Percentiles rank a stretch among this genome's conserved stretches.
Evolutionary conservation across 345 rosid species (phyloP).

Genomic region (Aurinia saxatilis): DNA sequence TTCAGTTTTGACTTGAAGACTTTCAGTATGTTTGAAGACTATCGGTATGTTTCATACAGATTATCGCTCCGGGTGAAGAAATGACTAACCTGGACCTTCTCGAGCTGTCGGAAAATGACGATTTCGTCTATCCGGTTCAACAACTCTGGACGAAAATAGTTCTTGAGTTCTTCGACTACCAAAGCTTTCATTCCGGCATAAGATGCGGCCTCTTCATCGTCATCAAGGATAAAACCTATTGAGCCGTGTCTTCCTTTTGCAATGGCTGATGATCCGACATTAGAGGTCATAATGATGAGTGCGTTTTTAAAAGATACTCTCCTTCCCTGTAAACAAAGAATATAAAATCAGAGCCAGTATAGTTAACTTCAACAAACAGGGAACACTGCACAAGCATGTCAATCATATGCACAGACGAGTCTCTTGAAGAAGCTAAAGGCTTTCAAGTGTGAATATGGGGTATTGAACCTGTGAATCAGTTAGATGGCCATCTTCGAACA

Average conservation of each 20-base stretch:
- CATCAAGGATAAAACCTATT: constrained; percentile 59
- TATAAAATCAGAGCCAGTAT: neutral
- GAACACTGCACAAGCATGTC: neutral
- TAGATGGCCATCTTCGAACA: constrained; percentile 96
- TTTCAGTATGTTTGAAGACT: neutral
- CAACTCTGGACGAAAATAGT: constrained; percentile 89
- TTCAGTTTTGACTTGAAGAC: neutral
- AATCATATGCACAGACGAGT: constrained; percentile 1
- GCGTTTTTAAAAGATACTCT: constrained; percentile 94
- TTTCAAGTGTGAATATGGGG: neutral
- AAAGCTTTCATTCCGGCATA: constrained; percentile 72
- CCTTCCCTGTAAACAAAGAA: constrained; percentile 56
- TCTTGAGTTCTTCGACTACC: constrained; percentile 79
- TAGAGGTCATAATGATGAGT: constrained; percentile 90
- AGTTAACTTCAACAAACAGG: neutral
- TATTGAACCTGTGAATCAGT: constrained; percentile 88
- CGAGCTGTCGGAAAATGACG: constrained; percentile 79
- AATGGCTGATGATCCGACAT: constrained; percentile 79
- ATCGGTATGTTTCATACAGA: too few relatives aligned
- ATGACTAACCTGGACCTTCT: constrained; percentile 77
- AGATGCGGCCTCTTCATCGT: constrained; percentile 43
- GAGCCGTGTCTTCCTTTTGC: constrained; percentile 79
- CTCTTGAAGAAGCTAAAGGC: neutral
- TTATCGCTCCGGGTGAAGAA: neutral
- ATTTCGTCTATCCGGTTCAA: constrained; percentile 95